These are phyloP conservation scores for Magnolia officinalis DNA, from an alignment of 164 flowering plant species.

Conservation along the genomic window DNA sequence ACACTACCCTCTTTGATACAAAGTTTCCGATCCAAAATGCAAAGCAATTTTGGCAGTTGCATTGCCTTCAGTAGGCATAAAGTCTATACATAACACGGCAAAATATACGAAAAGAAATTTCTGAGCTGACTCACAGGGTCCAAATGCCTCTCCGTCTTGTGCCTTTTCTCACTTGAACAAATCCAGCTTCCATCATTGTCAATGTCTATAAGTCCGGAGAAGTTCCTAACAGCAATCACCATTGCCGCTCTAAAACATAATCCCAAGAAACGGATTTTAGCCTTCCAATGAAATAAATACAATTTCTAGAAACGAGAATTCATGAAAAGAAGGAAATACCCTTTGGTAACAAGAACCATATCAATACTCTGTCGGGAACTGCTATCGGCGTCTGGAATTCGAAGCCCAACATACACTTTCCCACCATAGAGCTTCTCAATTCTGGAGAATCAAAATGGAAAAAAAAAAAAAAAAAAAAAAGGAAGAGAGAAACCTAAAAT, in stretches of 20 bases:
- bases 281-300: not conserved
- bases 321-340: constrained; percentile 7
- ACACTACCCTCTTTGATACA: too few relatives aligned
- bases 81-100: not conserved
- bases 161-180: constrained; percentile 31
- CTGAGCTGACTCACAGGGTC: constrained; percentile 56
- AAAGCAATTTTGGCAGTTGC: not conserved
- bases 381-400: constrained; percentile 81
- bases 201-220: constrained; percentile 51
- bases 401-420: constrained; percentile 73
- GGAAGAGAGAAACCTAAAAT: not conserved
- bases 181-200: constrained; percentile 73
- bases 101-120: not conserved
- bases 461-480: not conserved
- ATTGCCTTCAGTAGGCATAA: not conserved
- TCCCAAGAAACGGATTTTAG: not conserved
- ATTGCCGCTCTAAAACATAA: constrained; percentile 44
- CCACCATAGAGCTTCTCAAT: constrained; percentile 79
- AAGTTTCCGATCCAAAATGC: too few relatives aligned
- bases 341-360: constrained; percentile 64
- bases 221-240: constrained; percentile 67
- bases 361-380: constrained; percentile 63
- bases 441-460: constrained; percentile 25
- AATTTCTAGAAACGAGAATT: not conserved
- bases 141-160: constrained; percentile 41